Evolutionary conservation across 352 stramenopile genomes (phyloP).

Genomic region (Globisporangium ultimum): DNA sequence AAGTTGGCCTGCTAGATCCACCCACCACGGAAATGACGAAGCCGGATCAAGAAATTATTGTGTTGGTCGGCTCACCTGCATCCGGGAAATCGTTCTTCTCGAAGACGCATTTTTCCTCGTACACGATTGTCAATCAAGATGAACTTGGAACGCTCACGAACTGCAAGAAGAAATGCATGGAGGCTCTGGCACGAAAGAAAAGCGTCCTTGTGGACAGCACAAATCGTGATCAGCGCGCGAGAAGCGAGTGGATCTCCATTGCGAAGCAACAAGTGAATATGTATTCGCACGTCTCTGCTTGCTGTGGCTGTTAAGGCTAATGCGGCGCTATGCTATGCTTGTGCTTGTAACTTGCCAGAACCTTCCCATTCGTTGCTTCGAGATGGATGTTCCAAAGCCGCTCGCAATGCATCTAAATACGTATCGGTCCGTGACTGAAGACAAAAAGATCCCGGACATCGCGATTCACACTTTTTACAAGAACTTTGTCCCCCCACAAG

Average conservation of each 20-base stretch:
- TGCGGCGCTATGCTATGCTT: neutral
- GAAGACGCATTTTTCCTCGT: slow-evolving; percentile 37
- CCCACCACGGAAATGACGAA: slow-evolving; percentile 19
- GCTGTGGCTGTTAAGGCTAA: neutral
- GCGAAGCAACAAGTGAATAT: slow-evolving; percentile 52
- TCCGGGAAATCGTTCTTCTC: slow-evolving; percentile 73
- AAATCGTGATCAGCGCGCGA: slow-evolving; percentile 59
- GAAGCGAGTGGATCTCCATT: slow-evolving; percentile 73
- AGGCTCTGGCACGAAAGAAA: slow-evolving; percentile 49
- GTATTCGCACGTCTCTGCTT: neutral
- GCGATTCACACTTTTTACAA: slow-evolving; percentile 89
- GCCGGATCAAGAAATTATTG: slow-evolving; percentile 56
- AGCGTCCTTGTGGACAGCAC: slow-evolving; percentile 88
- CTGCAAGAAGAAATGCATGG: slow-evolving; percentile 63
- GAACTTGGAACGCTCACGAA: slow-evolving; percentile 74
- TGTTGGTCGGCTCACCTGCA: slow-evolving; percentile 71
- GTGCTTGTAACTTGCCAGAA: slow-evolving; percentile 20
- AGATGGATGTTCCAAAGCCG: slow-evolving; percentile 76
- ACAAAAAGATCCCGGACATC: slow-evolving; percentile 80
- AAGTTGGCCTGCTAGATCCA: slow-evolving; percentile 24
- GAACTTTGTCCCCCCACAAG: slow-evolving; percentile 51
- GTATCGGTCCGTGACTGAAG: slow-evolving; percentile 67
- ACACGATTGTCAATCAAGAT: slow-evolving; percentile 83
- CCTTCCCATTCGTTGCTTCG: slow-evolving; percentile 64
- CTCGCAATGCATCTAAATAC: slow-evolving; percentile 84